Evolutionary conservation across 2,329 filamentous ascomycete species (phyloP).

Genomic region (Exophiala sp.): DNA sequence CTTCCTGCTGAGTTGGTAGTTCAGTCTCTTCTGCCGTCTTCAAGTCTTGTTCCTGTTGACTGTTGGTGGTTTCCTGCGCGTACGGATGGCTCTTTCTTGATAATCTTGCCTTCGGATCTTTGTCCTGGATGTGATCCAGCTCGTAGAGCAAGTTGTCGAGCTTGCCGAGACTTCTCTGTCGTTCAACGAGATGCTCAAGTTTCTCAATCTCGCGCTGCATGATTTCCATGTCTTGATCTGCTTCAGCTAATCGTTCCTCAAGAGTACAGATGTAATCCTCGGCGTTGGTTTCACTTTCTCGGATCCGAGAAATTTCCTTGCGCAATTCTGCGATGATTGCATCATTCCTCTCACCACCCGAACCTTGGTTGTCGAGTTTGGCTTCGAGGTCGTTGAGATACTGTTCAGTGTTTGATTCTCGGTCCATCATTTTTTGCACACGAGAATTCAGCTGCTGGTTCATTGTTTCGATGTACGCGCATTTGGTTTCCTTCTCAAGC

Average conservation of each 20-base stretch:
- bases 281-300: conserved; percentile 83
- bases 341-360: conserved; percentile 88
- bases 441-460: conserved; percentile 84
- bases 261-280: conserved; percentile 98
- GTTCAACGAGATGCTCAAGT: conserved; percentile 89
- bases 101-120: conserved; percentile 41
- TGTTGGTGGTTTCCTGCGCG: conserved; percentile 36
- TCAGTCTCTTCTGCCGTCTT: conserved; percentile 45
- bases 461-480: conserved; percentile 87
- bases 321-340: conserved; percentile 81
- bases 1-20: conserved; percentile 31
- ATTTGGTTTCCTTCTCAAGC: conserved; percentile 89
- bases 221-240: conserved; percentile 90
- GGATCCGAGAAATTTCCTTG: conserved; percentile 81
- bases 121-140: conserved; percentile 71
- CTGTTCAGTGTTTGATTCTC: conserved; percentile 84
- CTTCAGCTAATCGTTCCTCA: conserved; percentile 90
- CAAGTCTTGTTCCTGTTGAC: conserved; percentile 40
- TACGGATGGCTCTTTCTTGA: conserved; percentile 30
- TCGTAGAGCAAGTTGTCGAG: conserved; percentile 90
- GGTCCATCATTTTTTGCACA: conserved; percentile 87
- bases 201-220: conserved; percentile 97
- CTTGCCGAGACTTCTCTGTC: conserved; percentile 90
- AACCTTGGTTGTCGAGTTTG: conserved; percentile 84
- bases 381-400: conserved; percentile 90